Conservation (phyloP, 495 filamentous ascomycete species). For the Cercophora newfieldiana region DNA sequence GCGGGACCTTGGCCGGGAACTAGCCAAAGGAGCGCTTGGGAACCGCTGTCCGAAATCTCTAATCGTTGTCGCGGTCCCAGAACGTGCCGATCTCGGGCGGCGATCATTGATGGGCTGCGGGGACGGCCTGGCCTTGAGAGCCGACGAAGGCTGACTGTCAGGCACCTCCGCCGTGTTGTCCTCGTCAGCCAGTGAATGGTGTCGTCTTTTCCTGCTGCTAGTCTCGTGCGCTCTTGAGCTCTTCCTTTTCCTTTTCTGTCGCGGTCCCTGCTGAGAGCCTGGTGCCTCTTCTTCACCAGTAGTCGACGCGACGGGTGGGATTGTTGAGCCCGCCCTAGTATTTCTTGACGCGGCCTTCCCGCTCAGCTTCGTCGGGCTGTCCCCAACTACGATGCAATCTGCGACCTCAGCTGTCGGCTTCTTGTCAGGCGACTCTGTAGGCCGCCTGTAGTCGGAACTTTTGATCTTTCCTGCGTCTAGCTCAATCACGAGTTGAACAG, state of each 20-base stretch:
- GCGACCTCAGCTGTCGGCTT: conserved; percentile 13
- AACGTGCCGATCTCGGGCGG: neutral
- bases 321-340: conserved; percentile 17
- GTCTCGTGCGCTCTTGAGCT: conserved; percentile 24
- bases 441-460: conserved; percentile 19
- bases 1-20: neutral
- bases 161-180: conserved; percentile 19
- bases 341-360: conserved; percentile 8
- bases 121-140: neutral
- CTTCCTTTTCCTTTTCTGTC: conserved; percentile 30
- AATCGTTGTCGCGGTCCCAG: neutral
- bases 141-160: conserved; percentile 17
- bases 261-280: conserved; percentile 23
- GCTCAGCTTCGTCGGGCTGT: conserved; percentile 16
- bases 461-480: conserved; percentile 40
- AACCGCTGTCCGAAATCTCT: conserved; percentile 3
- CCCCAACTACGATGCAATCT: conserved; percentile 35
- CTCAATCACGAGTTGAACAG: conserved; percentile 47
- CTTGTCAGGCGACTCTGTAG: conserved; percentile 28
- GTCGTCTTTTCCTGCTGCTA: conserved; percentile 21
- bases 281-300: conserved; percentile 9
- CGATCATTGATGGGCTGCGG: neutral
- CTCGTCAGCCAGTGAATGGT: conserved; percentile 8
- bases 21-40: conserved; percentile 14
- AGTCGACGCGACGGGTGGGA: neutral